phyloP scores from a whole-genome alignment of 768 basidiomycete genomes.

The Russula compacta region DNA sequence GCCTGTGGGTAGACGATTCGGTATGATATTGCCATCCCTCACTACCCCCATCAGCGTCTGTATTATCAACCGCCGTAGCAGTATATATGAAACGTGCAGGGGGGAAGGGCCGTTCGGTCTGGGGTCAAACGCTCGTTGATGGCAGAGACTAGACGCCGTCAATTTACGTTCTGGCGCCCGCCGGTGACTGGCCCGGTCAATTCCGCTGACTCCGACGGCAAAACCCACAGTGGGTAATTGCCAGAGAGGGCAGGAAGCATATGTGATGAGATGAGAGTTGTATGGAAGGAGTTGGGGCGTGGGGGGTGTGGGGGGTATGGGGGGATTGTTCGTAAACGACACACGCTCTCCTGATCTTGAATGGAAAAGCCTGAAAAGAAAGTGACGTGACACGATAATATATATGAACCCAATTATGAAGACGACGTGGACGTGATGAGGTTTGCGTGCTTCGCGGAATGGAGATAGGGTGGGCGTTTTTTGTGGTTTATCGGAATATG shows the following conservation, averaged over 20 bases:
- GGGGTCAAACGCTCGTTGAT: background rate
- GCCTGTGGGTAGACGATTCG: too few relatives aligned
- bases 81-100: background rate
- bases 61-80: background rate
- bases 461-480: conserved; percentile 5
- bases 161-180: background rate
- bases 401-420: background rate
- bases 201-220: background rate
- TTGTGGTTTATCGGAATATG: too few relatives aligned
- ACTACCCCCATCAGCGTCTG: background rate
- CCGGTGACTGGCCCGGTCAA: background rate
- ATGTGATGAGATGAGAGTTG: background rate
- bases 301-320: too few relatives aligned
- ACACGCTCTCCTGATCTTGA: too few relatives aligned
- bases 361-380: too few relatives aligned
- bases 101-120: background rate
- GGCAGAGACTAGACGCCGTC: background rate
- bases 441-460: conserved; percentile 17
- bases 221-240: background rate
- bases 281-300: too few relatives aligned
- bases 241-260: background rate
- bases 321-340: background rate
- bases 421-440: background rate
- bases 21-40: background rate
- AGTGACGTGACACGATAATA: too few relatives aligned